These are phyloP conservation scores for Clonostachys chloroleuca DNA, from an alignment of 2,329 filamentous ascomycete genomes.

Conservation along the genomic window DNA sequence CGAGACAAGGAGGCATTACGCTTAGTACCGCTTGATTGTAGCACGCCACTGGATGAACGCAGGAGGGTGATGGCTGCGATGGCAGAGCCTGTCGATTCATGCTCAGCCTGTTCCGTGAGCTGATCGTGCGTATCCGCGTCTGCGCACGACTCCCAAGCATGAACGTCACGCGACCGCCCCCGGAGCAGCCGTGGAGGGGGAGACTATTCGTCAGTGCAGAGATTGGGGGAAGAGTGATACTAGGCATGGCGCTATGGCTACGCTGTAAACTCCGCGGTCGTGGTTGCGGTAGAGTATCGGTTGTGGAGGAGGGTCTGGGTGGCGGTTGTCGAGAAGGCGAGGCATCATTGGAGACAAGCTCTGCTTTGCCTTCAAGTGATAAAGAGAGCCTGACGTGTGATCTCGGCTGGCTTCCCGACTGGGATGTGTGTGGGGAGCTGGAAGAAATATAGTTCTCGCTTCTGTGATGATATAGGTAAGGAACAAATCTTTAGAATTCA, in stretches of 20 bases:
- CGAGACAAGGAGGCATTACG: conserved; percentile 49
- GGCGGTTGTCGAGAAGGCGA: conserved; percentile 53
- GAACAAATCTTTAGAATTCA: no score
- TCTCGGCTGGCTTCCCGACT: background rate
- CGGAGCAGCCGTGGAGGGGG: conserved; percentile 22
- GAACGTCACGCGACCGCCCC: conserved; percentile 79
- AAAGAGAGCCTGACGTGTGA: conserved; percentile 63
- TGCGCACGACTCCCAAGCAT: conserved; percentile 88
- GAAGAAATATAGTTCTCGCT: no score
- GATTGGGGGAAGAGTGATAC: conserved; percentile 50
- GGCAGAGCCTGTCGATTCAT: conserved; percentile 75
- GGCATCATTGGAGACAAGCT: conserved; percentile 60
- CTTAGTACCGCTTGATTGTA: conserved; percentile 52
- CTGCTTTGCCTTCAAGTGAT: conserved; percentile 87
- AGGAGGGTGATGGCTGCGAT: conserved; percentile 78
- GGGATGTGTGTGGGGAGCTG: background rate
- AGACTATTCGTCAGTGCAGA: conserved; percentile 47
- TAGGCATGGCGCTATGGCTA: conserved; percentile 62
- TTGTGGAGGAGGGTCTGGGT: conserved; percentile 35
- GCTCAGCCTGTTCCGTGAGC: conserved; percentile 74
- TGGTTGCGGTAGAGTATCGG: conserved; percentile 35
- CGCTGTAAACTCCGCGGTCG: conserved; percentile 53
- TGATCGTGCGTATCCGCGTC: conserved; percentile 76
- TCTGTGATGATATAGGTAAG: no score
- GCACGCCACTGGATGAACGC: conserved; percentile 44